Conservation (phyloP, 768 basidiomycete genomes). For the Suillus spraguei region DNA sequence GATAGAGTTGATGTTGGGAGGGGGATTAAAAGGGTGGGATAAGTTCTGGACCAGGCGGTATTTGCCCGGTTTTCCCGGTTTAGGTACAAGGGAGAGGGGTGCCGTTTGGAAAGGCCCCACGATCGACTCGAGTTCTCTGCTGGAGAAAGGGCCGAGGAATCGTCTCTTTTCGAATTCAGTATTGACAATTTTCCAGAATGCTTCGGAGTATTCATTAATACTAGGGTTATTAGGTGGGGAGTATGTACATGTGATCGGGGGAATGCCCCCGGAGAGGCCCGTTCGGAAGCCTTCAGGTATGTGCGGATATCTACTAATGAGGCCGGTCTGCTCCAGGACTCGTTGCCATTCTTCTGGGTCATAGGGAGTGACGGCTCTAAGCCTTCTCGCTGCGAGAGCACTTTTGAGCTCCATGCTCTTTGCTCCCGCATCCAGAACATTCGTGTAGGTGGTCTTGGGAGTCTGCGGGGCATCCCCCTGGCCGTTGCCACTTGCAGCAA, state of each 20-base stretch:
- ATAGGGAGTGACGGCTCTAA: background rate
- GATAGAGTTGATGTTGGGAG: slow-evolving; percentile 30
- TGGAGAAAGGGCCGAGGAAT: slow-evolving; percentile 35
- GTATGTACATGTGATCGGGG: slow-evolving; percentile 1
- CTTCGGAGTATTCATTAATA: background rate
- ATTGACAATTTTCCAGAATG: background rate
- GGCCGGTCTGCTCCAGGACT: background rate
- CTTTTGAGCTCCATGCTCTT: slow-evolving; percentile 11
- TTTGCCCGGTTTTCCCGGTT: slow-evolving; percentile 26
- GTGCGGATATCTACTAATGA: slow-evolving; percentile 3
- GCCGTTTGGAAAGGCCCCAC: slow-evolving; percentile 33
- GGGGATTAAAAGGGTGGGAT: slow-evolving; percentile 22
- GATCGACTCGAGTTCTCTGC: slow-evolving; percentile 16
- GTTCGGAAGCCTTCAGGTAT: background rate
- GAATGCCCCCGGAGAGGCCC: background rate
- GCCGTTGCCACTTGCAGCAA: too few relatives aligned
- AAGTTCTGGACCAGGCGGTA: slow-evolving; percentile 34
- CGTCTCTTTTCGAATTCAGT: slow-evolving; percentile 19
- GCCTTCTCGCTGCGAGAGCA: slow-evolving; percentile 11
- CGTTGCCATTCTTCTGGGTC: background rate
- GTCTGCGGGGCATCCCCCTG: too few relatives aligned
- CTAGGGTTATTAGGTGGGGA: slow-evolving; percentile 1
- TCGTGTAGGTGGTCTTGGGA: slow-evolving; percentile 27
- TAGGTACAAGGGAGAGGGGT: slow-evolving; percentile 31
- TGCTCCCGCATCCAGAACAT: slow-evolving; percentile 46